Percentiles rank a stretch among this genome's conserved stretches.
Conservation (phyloP, 2,329 filamentous ascomycete genomes). For the Zopfia rhizophila region DNA sequence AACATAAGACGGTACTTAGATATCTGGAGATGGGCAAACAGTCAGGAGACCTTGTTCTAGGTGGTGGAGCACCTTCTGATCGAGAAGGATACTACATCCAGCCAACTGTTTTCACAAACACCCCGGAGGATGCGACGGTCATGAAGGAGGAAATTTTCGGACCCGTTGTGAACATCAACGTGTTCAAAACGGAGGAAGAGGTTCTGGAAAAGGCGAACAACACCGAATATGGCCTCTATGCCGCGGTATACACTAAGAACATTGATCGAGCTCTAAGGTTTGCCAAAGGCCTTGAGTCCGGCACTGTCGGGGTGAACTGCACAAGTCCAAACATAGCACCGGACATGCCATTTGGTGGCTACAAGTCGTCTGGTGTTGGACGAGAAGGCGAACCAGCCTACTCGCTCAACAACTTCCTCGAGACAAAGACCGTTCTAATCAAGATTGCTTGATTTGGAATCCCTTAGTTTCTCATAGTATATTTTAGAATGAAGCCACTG, state of each 20-base stretch:
- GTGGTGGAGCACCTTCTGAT: conserved; percentile 39
- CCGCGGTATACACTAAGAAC: conserved; percentile 78
- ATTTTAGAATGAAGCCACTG: no score
- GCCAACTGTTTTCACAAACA: conserved; percentile 83
- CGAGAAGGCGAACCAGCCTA: conserved; percentile 46
- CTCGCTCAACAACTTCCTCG: conserved; percentile 45
- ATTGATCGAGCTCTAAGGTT: conserved; percentile 51
- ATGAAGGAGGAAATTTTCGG: conserved; percentile 88
- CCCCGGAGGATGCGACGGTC: conserved; percentile 80
- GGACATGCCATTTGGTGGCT: conserved; percentile 56
- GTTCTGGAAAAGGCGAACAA: conserved; percentile 82
- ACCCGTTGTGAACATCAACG: conserved; percentile 82
- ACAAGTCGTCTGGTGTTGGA: conserved; percentile 50
- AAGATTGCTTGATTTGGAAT: conserved; percentile 37
- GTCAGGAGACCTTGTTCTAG: conserved; percentile 57
- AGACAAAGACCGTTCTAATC: conserved; percentile 48
- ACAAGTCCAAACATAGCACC: conserved; percentile 42
- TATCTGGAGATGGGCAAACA: conserved; percentile 73
- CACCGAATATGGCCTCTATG: conserved; percentile 87
- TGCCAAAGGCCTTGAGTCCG: conserved; percentile 53
- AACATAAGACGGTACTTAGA: conserved; percentile 59
- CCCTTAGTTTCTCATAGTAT: no score
- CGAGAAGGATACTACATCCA: conserved; percentile 62
- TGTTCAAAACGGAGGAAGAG: conserved; percentile 79
- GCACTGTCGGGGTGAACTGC: conserved; percentile 54